These are phyloP conservation scores for Allantophomopsis cytisporea DNA, from an alignment of 2,329 filamentous ascomycete genomes.

Conservation along the genomic window DNA sequence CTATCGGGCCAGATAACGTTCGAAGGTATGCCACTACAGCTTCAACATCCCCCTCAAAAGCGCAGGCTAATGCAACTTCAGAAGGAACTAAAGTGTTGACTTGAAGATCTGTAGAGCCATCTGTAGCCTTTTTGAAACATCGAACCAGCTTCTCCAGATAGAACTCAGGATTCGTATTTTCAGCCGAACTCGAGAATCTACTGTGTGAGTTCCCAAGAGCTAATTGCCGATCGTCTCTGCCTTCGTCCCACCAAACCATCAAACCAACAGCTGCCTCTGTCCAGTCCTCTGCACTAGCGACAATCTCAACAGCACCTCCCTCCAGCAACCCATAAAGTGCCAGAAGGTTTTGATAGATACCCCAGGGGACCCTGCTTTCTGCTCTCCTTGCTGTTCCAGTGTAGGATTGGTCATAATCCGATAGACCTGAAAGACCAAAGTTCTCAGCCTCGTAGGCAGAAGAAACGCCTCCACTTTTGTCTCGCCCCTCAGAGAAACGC, in stretches of 20 bases:
- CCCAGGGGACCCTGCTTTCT: conserved; percentile 78
- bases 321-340: conserved; percentile 71
- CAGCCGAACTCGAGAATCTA: conserved; percentile 18
- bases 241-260: conserved; percentile 86
- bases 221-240: conserved; percentile 33
- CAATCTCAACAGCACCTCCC: conserved; percentile 61
- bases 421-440: conserved; percentile 25
- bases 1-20: conserved; percentile 68
- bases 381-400: conserved; percentile 58
- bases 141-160: conserved; percentile 64
- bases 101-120: conserved; percentile 56
- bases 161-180: conserved; percentile 36
- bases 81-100: conserved; percentile 64
- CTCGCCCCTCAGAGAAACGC: conserved; percentile 65
- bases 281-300: conserved; percentile 77
- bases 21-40: conserved; percentile 62
- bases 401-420: conserved; percentile 43
- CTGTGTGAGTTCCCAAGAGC: conserved; percentile 12
- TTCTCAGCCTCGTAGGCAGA: conserved; percentile 24
- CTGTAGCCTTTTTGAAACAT: conserved; percentile 52
- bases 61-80: conserved; percentile 70
- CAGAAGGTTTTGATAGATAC: conserved; percentile 74
- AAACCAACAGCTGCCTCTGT: conserved; percentile 76
- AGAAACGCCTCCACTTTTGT: conserved; percentile 24
- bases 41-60: conserved; percentile 72